Evolutionary conservation across 208 protist species (phyloP), one percentile per base, ranked within the genome.

Genomic region (Wallacemonas sp.): DNA sequence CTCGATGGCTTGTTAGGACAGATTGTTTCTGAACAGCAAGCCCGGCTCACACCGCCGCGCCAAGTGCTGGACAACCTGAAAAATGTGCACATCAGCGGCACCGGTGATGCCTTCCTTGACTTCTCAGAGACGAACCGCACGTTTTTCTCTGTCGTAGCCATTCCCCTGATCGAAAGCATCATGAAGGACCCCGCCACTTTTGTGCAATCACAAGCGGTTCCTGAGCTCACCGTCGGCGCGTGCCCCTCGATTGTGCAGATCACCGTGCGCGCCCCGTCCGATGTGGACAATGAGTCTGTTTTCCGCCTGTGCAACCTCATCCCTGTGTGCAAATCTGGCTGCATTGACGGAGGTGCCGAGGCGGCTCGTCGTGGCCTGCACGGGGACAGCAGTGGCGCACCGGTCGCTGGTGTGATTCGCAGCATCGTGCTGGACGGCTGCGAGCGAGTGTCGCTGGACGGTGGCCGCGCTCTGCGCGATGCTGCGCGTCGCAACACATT

Each of bases 401-500:
- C 49, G 25, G 0, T 36, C 31, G n/a, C 52, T 23, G 52, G 16
- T n/a, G 52, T 41, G 3, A 59, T 59, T 39, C 52, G 52, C 14
- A 26, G 31, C 18, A 59, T 59, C 48, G 67, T 74, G 18, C 70
- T 77, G 26, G 52, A 59, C 14, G 31, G 52, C 3, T 59, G 52
- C 1, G 52, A 59, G 32, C 52, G 12, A 29, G 50, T 65, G 2
- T 85, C 75, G 0, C 72, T 85, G 1, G 14, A 26, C 1, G 79
- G 74, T 22, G 79, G 79, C 2, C 70, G 79, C 25, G 79, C 79
- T 5, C 8, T 85, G 42, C 74, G 79, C 22, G 62, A 52, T 8
- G 70, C 70, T 0, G 71, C 64, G 2, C 74, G 79, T 1, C 75
- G 71, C 20, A 81, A 85, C 54, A 61, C 59, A n/a, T 81, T 70